A percentile compares a stretch with the other conserved stretches of the same genome.
Evolutionary conservation across 2,329 filamentous ascomycete species (phyloP).

Genomic region (Aureobasidium sp.): DNA sequence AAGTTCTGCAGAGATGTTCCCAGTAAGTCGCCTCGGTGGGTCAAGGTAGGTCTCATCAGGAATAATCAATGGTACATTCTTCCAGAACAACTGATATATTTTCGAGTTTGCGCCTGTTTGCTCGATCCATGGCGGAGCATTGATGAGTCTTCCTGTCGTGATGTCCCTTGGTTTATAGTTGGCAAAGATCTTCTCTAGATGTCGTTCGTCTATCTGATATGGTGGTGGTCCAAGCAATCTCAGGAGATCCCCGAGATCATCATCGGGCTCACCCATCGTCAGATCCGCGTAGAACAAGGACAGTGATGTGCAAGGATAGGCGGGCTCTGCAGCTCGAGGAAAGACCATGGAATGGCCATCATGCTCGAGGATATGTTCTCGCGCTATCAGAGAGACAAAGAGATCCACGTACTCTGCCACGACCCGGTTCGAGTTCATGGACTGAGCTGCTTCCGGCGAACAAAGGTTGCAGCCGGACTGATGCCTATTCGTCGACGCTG

Average conservation of each 20-base stretch:
- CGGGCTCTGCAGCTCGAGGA: background rate
- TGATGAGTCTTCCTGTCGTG: background rate
- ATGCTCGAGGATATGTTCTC: too few species aligned
- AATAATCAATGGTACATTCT: background rate
- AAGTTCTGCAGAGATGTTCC: background rate
- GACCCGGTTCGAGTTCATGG: too few species aligned
- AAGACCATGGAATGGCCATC: too few species aligned
- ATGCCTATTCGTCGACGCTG: too few species aligned
- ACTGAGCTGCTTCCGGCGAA: background rate
- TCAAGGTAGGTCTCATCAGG: background rate
- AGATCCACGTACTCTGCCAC: background rate
- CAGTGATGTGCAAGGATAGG: background rate
- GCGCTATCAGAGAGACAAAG: background rate
- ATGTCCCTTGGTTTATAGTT: background rate
- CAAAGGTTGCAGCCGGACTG: background rate
- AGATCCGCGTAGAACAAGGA: background rate
- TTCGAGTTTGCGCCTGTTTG: background rate
- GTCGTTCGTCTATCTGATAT: background rate
- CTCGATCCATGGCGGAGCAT: background rate
- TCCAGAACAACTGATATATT: background rate
- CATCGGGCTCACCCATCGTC: background rate
- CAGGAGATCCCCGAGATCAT: background rate
- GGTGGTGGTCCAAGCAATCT: background rate
- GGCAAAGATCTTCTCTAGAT: background rate
- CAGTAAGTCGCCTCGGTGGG: background rate